phyloP scores from a whole-genome alignment of 805 yeast species.

The Brettanomyces bruxellensis region DNA sequence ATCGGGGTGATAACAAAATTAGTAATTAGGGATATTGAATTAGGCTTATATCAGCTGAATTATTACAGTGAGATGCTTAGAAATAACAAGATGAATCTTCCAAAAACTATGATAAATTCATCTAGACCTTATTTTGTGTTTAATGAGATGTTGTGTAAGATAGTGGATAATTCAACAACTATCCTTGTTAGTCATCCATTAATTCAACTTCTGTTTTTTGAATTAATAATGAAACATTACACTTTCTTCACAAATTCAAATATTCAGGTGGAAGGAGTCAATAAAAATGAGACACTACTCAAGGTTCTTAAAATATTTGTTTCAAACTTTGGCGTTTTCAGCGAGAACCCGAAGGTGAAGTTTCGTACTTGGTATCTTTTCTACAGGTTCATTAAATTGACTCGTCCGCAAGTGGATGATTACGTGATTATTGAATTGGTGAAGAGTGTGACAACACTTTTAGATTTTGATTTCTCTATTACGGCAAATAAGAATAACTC shows the following conservation, averaged over 20 bases:
- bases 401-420: conserved; percentile 55
- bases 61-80: conserved; percentile 73
- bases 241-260: conserved; percentile 41
- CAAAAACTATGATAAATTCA: conserved; percentile 53
- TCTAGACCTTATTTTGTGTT: conserved; percentile 59
- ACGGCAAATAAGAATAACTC: conserved; percentile 14
- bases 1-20: conserved; percentile 4
- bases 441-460: conserved; percentile 49
- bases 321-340: conserved; percentile 75
- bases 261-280: conserved; percentile 29
- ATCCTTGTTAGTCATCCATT: conserved; percentile 63
- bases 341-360: conserved; percentile 62
- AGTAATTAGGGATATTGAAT: conserved; percentile 63
- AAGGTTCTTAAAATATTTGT: conserved; percentile 71
- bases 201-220: conserved; percentile 76
- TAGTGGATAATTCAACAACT: conserved; percentile 25
- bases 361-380: conserved; percentile 87
- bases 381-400: conserved; percentile 68
- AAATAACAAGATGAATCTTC: conserved; percentile 64
- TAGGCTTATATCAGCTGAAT: conserved; percentile 76
- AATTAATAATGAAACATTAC: conserved; percentile 73
- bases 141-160: conserved; percentile 49
- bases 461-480: conserved; percentile 52
- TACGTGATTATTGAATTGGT: conserved; percentile 47
- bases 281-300: conserved; percentile 42